Evolutionary conservation across 192 early-diverging fungal species (phyloP).

Genomic region (Lobosporangium transversale): DNA sequence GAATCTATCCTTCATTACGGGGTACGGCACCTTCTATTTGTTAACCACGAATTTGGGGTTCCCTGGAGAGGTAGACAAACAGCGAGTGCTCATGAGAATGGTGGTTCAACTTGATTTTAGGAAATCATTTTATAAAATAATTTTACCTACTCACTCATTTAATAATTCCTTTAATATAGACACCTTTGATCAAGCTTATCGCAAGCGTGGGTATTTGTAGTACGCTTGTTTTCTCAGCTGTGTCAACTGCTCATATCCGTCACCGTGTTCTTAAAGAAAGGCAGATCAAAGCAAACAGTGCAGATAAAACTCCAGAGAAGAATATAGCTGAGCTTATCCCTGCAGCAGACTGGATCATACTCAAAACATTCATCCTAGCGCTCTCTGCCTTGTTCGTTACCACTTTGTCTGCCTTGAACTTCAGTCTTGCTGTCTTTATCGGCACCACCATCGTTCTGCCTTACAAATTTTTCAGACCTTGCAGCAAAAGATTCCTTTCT

Average conservation of each 20-base stretch:
- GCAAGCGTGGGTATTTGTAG: slow-evolving; percentile 31
- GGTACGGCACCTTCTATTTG: slow-evolving; percentile 24
- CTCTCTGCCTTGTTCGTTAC: slow-evolving; percentile 69
- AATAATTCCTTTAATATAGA: slow-evolving; percentile 6
- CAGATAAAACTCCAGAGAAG: slow-evolving; percentile 32
- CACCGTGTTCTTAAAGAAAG: slow-evolving; percentile 19
- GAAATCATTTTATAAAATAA: no score
- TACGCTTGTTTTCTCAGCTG: slow-evolving; percentile 31
- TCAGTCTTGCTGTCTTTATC: slow-evolving; percentile 71
- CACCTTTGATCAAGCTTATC: slow-evolving; percentile 28
- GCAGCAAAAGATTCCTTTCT: slow-evolving; percentile 8
- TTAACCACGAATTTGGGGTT: slow-evolving; percentile 38
- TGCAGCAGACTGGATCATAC: slow-evolving; percentile 65
- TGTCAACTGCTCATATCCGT: slow-evolving; percentile 26
- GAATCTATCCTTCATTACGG: slow-evolving; percentile 43
- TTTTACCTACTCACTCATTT: neutral
- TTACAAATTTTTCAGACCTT: slow-evolving; percentile 65
- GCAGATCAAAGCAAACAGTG: slow-evolving; percentile 18
- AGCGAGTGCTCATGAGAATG: neutral
- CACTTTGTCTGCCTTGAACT: slow-evolving; percentile 76
- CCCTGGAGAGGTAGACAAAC: slow-evolving; percentile 38
- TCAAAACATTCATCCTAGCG: slow-evolving; percentile 63
- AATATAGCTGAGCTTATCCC: slow-evolving; percentile 56
- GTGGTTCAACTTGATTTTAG: no score
- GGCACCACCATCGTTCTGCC: slow-evolving; percentile 70